phyloP scores from a whole-genome alignment of 768 basidiomycete species.

The Agaricus blazei region DNA sequence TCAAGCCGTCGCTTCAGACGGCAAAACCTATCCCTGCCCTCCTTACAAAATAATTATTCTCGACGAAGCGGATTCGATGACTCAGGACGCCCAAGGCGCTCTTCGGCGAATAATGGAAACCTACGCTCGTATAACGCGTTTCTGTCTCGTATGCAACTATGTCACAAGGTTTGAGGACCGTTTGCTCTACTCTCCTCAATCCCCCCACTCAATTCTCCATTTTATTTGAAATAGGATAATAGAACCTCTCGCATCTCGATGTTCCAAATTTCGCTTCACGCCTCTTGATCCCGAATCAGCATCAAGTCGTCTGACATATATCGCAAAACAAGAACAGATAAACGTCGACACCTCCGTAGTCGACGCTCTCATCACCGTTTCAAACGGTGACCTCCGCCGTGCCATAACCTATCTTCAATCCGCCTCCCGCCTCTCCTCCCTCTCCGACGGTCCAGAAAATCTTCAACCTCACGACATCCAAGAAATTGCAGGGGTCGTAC shows the following conservation, averaged over 20 bases:
- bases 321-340: slow-evolving; percentile 74
- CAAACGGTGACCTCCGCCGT: slow-evolving; percentile 90
- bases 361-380: slow-evolving; percentile 68
- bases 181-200: background rate
- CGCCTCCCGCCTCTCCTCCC: slow-evolving; percentile 80
- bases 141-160: slow-evolving; percentile 98
- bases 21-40: slow-evolving; percentile 88
- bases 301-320: slow-evolving; percentile 67
- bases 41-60: slow-evolving; percentile 99
- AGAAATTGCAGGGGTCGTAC: slow-evolving; percentile 96
- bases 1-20: slow-evolving; percentile 66
- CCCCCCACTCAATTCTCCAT: background rate
- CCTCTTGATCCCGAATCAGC: slow-evolving; percentile 82
- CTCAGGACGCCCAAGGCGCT: slow-evolving; percentile 97
- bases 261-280: slow-evolving; percentile 98
- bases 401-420: slow-evolving; percentile 98
- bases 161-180: slow-evolving; percentile 74
- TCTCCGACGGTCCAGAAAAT: slow-evolving; percentile 63
- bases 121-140: slow-evolving; percentile 94
- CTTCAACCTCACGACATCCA: slow-evolving; percentile 81
- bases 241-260: slow-evolving; percentile 96
- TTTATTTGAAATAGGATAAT: slow-evolving; percentile 66
- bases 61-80: slow-evolving; percentile 99
- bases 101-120: slow-evolving; percentile 99
- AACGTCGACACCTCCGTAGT: slow-evolving; percentile 54